These are phyloP conservation scores for Canavalia ensiformis DNA, from an alignment of 306 rosid genomes.

Conservation along the genomic window DNA sequence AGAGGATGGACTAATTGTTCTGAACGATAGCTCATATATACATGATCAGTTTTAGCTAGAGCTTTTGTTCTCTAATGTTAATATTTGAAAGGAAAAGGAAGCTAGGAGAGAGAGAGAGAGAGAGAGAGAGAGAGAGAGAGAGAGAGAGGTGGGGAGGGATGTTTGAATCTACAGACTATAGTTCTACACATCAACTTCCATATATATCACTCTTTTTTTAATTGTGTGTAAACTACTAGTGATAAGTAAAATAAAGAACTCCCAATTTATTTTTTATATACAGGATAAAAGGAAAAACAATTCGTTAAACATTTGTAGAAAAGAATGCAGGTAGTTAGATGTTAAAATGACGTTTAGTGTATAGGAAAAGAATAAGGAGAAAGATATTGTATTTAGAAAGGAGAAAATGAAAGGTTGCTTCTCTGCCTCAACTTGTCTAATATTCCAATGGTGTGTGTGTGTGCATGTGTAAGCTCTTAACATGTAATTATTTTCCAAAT, in stretches of 20 bases:
- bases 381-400: conserved; percentile 35
- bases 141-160: conserved; percentile 26
- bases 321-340: conserved; percentile 39
- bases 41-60: conserved; percentile 59
- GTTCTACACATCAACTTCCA: conserved; percentile 51
- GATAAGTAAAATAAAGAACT: conserved; percentile 34
- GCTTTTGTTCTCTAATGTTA: conserved; percentile 39
- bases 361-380: conserved; percentile 39
- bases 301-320: conserved; percentile 35
- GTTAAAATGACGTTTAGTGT: conserved; percentile 40
- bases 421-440: conserved; percentile 51
- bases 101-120: conserved; percentile 20
- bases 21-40: conserved; percentile 62
- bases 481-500: conserved; percentile 50
- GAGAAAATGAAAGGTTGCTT: conserved; percentile 41
- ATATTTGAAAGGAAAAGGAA: conserved; percentile 48
- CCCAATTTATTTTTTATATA: conserved; percentile 34
- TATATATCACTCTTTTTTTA: conserved; percentile 51
- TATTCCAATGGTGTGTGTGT: conserved; percentile 52
- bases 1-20: conserved; percentile 53
- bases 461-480: conserved; percentile 52
- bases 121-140: not conserved
- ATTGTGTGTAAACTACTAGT: conserved; percentile 20
- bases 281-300: conserved; percentile 38
- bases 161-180: conserved; percentile 54